Base-by-base conservation (phyloP, 1,284 basidiomycete species). In the Stereum hirsutum region DNA sequence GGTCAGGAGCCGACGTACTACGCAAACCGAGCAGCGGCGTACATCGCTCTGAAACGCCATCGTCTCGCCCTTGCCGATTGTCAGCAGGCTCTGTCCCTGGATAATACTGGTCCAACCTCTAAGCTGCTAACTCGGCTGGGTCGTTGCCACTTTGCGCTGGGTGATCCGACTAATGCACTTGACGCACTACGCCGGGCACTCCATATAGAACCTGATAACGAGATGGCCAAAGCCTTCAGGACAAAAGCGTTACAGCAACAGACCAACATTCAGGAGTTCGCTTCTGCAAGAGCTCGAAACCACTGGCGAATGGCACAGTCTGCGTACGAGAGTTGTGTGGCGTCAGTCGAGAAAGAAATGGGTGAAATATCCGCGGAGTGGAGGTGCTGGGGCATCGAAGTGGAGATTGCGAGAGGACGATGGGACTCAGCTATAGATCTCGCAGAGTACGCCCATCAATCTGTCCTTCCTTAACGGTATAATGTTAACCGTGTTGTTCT, bases 241-340 rank as follows among this genome's bases (percentile, higher is more conserved):
- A 23, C 39, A 4, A 49, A 48, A 11, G 21, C 49, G 5, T 6
- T 42, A 12, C 41, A 43, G 4, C 39, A 53, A 15, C 44, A 49
- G 19, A 31, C 27, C 15, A 49, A 51, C 33, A 41, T 48, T 23
- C 39, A 44, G 3, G 45, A 42, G 4, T 54, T 49, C 25, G 31
- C 26, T 5, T 40, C 32, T 2, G 50, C 52, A 3, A 30, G 41
- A n/a, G 35, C 41, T 8, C 44, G 53, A n/a, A 43, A 42, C 7
- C 49, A 51, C 35, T 54, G 53, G 53, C 44, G 40, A 15, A 47
- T 45, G 45, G 53, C 50, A 25, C 32, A 48, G 30, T 32, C 33
- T 12, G 48, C 50, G 17, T 49, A 49, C 37, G 50, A 47, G 20
- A 41, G 45, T 2, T 52, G 50, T 27, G 17, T 50, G 7, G 15